phyloP scores from a whole-genome alignment of 2,329 filamentous ascomycete genomes.

The Aspergillus carbonarius region DNA sequence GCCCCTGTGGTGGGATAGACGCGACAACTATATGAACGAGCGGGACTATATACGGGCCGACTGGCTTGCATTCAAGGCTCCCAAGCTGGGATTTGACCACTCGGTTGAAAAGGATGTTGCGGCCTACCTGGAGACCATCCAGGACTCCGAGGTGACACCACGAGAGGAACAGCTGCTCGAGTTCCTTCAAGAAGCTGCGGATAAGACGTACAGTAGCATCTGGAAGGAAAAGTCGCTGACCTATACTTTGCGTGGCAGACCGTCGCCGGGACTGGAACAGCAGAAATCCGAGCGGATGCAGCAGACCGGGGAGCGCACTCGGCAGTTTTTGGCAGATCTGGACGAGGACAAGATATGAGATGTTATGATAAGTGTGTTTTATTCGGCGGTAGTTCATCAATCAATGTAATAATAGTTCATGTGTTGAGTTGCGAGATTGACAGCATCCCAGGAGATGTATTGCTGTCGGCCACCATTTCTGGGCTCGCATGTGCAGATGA shows the following conservation, averaged over 20 bases:
- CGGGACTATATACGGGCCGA: background rate
- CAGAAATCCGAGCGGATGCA: background rate
- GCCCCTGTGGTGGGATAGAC: background rate
- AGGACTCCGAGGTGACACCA: background rate
- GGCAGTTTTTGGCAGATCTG: background rate
- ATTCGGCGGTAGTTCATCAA: too few species aligned
- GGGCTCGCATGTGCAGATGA: too few species aligned
- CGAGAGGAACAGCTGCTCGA: background rate
- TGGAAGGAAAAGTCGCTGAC: background rate
- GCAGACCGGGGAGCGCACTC: background rate
- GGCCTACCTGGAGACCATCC: background rate
- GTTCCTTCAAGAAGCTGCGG: background rate
- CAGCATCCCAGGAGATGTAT: too few species aligned
- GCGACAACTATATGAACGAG: background rate
- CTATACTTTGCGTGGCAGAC: background rate
- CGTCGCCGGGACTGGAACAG: background rate
- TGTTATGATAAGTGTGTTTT: too few species aligned
- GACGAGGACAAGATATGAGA: background rate
- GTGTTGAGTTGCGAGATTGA: too few species aligned
- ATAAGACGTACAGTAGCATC: background rate
- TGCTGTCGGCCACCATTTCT: too few species aligned
- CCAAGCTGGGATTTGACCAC: background rate
- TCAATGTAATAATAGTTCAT: too few species aligned
- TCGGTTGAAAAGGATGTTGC: background rate
- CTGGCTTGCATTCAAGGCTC: background rate